Percentiles rank a stretch among this genome's conserved stretches.
Evolutionary conservation across 2,329 filamentous ascomycete species (phyloP).

Genomic region (Hymenoscyphus scutula): DNA sequence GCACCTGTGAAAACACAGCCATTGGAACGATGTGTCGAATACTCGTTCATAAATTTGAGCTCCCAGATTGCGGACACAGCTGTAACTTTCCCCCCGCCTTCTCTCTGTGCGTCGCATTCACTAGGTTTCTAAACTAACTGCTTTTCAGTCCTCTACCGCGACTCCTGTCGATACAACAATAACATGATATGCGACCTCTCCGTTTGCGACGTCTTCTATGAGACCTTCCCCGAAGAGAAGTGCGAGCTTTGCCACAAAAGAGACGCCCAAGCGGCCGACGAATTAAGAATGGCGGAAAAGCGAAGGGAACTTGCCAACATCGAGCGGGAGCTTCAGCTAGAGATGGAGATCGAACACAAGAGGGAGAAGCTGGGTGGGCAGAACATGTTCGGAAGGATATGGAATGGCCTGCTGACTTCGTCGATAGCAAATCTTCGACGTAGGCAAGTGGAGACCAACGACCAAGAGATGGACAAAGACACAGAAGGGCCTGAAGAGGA

Average conservation of each 20-base stretch:
- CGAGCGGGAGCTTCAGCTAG: not conserved
- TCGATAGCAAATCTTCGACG: not conserved
- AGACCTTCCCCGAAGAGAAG: not conserved
- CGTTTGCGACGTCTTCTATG: not conserved
- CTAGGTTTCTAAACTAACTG: not conserved
- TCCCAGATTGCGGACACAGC: not conserved
- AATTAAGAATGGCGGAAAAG: not conserved
- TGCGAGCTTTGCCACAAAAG: not conserved
- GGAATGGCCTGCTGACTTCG: not conserved
- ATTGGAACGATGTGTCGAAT: not conserved
- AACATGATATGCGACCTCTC: not conserved
- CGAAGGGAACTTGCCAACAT: not conserved
- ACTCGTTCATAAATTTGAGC: not conserved
- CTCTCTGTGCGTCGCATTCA: not conserved
- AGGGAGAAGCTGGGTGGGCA: not conserved
- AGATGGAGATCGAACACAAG: slow-evolving; percentile 1
- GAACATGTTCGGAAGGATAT: not conserved
- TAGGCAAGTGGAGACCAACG: not conserved
- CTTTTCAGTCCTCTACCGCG: not conserved
- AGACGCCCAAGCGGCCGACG: not conserved
- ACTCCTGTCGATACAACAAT: not conserved
- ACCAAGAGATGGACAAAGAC: not conserved
- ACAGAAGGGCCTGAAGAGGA: too few species aligned
- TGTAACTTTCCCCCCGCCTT: not conserved
- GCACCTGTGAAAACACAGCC: not conserved